Conservation (phyloP, 2,329 filamentous ascomycete genomes). For the Camptophora hylomeconis region DNA sequence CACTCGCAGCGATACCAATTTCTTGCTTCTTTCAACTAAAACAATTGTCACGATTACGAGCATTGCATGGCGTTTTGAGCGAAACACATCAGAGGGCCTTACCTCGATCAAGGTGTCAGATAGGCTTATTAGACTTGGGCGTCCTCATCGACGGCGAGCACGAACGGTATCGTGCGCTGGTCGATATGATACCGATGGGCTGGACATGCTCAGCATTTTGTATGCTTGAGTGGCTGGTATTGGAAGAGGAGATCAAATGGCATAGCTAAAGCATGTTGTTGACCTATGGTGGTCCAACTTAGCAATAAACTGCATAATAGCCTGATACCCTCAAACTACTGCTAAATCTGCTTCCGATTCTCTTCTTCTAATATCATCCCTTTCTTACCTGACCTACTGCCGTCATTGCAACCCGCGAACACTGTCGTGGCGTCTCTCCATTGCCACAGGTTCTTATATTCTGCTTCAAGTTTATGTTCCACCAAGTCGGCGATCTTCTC, state of each 20-base stretch:
- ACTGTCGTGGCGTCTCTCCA: slow-evolving; percentile 27
- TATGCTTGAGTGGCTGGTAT: too few species aligned
- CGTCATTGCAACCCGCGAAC: slow-evolving; percentile 20
- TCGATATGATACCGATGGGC: too few species aligned
- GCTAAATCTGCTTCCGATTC: too few species aligned
- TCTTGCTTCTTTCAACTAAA: slow-evolving; percentile 10
- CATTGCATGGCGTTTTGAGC: slow-evolving; percentile 18
- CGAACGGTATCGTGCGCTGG: slow-evolving; percentile 16
- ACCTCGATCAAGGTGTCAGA: too few species aligned
- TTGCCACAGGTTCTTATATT: slow-evolving; percentile 29
- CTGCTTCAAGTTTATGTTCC: slow-evolving; percentile 29
- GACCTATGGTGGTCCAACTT: too few species aligned
- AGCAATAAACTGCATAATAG: too few species aligned
- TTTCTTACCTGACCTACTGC: slow-evolving; percentile 28
- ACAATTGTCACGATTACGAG: slow-evolving; percentile 11
- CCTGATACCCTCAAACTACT: too few species aligned
- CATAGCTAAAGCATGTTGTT: too few species aligned
- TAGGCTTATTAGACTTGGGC: slow-evolving; percentile 15
- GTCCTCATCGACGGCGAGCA: slow-evolving; percentile 14
- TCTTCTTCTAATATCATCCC: slow-evolving; percentile 30
- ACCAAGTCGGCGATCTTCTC: slow-evolving; percentile 37
- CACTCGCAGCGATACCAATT: too few species aligned
- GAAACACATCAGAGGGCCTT: too few species aligned
- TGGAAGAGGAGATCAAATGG: too few species aligned
- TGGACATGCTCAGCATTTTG: too few species aligned